phyloP scores from a whole-genome alignment of 768 basidiomycete species.

The Pholiota microspora region DNA sequence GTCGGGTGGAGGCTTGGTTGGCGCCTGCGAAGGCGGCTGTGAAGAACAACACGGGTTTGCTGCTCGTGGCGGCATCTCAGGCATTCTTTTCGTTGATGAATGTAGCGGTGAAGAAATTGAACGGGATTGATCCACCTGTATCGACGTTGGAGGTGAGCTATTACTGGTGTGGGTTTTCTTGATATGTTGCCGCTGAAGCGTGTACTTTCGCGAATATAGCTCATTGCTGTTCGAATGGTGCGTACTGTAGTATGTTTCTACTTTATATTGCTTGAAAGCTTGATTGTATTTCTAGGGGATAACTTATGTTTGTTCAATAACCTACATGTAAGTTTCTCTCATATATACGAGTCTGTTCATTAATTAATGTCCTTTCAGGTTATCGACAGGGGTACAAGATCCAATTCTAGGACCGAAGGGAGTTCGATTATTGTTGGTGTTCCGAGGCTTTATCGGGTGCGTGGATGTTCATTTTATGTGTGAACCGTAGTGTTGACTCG shows the following conservation, averaged over 20 bases:
- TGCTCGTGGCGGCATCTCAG: slow-evolving; percentile 56
- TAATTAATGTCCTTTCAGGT: background rate
- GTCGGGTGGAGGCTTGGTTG: background rate
- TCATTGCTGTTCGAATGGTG: slow-evolving; percentile 21
- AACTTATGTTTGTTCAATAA: slow-evolving; percentile 46
- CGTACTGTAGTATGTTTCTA: background rate
- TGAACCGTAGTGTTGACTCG: background rate
- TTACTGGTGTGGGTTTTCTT: background rate
- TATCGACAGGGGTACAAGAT: slow-evolving; percentile 28
- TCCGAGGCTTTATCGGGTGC: slow-evolving; percentile 68
- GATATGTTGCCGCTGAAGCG: background rate
- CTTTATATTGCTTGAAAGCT: slow-evolving; percentile 7
- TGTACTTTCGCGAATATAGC: slow-evolving; percentile 5
- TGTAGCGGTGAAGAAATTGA: slow-evolving; percentile 60
- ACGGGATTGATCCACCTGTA: slow-evolving; percentile 55
- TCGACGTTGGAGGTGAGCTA: slow-evolving; percentile 56
- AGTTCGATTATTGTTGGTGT: slow-evolving; percentile 53
- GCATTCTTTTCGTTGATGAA: slow-evolving; percentile 63
- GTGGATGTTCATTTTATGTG: background rate
- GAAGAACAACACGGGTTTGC: slow-evolving; percentile 51
- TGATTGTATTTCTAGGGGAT: slow-evolving; percentile 9
- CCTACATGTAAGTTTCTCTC: slow-evolving; percentile 45
- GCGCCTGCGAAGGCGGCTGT: slow-evolving; percentile 8
- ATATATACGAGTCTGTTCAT: slow-evolving; percentile 14
- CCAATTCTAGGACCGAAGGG: slow-evolving; percentile 70